Evolutionary conservation across 495 filamentous ascomycete species (phyloP).

Genomic region (Podospora anserina): DNA sequence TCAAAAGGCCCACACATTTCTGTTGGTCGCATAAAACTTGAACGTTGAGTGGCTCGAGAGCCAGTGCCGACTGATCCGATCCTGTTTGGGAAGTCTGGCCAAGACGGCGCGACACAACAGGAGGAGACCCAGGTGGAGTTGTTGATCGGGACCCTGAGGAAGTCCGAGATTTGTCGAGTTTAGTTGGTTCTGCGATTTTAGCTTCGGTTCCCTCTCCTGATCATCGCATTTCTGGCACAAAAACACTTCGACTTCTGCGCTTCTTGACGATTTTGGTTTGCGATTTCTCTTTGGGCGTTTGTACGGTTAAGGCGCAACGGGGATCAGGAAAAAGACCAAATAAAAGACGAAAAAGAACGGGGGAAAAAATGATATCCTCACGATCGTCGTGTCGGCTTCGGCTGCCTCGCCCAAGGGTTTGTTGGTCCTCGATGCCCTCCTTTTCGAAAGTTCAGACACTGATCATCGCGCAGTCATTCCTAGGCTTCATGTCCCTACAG

Average conservation of each 20-base stretch:
- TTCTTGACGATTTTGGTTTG: constrained; percentile 1
- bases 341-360: background rate
- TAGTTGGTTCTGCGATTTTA: background rate
- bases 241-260: background rate
- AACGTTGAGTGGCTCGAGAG: background rate
- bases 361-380: constrained; percentile 23
- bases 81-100: background rate
- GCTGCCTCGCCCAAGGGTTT: constrained; percentile 38
- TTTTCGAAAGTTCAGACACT: background rate
- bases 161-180: constrained; percentile 8
- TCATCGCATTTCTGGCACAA: background rate
- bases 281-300: background rate
- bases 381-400: constrained; percentile 24
- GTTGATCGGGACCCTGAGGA: constrained; percentile 7
- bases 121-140: background rate
- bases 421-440: constrained; percentile 9
- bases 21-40: background rate
- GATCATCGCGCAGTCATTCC: constrained; percentile 59
- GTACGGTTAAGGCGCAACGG: background rate
- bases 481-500: constrained; percentile 78
- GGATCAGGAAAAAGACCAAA: background rate
- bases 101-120: background rate
- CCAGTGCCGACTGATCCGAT: constrained; percentile 9
- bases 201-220: background rate
- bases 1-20: background rate